Base-by-base conservation (phyloP, 139 green algal species). In the Haematococcus lacustris region DNA sequence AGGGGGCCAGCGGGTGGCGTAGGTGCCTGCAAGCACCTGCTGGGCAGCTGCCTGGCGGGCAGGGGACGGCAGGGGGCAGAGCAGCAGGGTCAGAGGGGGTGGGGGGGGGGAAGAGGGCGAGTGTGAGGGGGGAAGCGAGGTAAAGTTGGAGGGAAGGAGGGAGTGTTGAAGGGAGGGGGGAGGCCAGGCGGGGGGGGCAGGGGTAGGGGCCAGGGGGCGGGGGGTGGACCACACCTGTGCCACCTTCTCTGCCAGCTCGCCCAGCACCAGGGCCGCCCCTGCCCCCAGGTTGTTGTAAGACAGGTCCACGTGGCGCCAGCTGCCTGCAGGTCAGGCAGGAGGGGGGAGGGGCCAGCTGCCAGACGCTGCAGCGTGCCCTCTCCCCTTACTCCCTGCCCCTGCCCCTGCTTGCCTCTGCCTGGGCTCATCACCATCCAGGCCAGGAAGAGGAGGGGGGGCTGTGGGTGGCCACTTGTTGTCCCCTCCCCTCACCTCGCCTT, bases 281-380 rank as follows among this genome's bases (percentile, higher is more conserved):
- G 74, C 70, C 6, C 74, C 79, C 53, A 81, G 40, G 51, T 68
- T 79, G 74, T 84, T 84, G 79, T 77, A 57, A 0, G 69, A 75
- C 39, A 84, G 66, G 66, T 84, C 74, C 39, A 79, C 57, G 3
- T 64, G 47, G 0, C 73, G 34, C 79, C 79, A 84, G 38, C 61
- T 35, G 61, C 71, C 78, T 79, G 41, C n/a, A 57, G 30, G 57
- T 21, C 5, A 25, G 26, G 9, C 5, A 65, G 9, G 5, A 65
- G 57, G 9, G 25, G 5, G 57, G 57, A 34, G 57, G 57, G 25
- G 57, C 57, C 9, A 28, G 17, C 9, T 17, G 17, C 43, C 43
- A 28, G 9, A 17, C 43, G 9, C 9, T 9, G 9, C 17, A 53
- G 43, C 43, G 9, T 53, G 9, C 9, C 9, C 43, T 17, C 43